These are phyloP conservation scores for Wallacemonas sp. DNA, from an alignment of 208 protist genomes.

Conservation along the genomic window DNA sequence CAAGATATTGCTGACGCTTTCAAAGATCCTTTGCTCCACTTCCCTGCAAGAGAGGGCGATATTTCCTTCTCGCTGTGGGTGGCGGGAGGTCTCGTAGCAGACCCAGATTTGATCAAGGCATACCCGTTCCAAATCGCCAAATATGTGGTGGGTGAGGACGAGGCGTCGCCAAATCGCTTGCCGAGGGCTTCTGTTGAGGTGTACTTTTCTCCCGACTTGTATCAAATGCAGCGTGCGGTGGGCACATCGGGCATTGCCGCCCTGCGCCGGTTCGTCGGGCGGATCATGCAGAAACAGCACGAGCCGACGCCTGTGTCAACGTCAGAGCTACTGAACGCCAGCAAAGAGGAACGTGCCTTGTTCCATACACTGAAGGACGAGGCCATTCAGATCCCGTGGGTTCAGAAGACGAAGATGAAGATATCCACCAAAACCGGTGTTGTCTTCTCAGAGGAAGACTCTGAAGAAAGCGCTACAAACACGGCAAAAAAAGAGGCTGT, in stretches of 20 bases:
- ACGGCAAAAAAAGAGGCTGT: slow-evolving; percentile 40
- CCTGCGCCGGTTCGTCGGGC: slow-evolving; percentile 76
- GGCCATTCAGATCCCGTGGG: slow-evolving; percentile 20
- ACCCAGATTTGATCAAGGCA: slow-evolving; percentile 51
- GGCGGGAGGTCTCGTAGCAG: slow-evolving; percentile 65
- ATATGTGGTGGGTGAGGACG: slow-evolving; percentile 34
- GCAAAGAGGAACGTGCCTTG: slow-evolving; percentile 26
- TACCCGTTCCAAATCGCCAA: slow-evolving; percentile 86
- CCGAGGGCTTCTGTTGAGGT: slow-evolving; percentile 73
- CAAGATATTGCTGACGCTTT: slow-evolving; percentile 63
- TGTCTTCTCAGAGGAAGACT: slow-evolving; percentile 18
- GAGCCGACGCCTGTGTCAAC: slow-evolving; percentile 62
- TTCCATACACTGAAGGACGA: slow-evolving; percentile 26
- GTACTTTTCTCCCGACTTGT: slow-evolving; percentile 86
- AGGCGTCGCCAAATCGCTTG: slow-evolving; percentile 21
- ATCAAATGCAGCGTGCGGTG: slow-evolving; percentile 55
- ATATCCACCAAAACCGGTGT: slow-evolving; percentile 14
- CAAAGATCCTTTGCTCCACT: slow-evolving; percentile 39
- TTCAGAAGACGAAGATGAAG: slow-evolving; percentile 18
- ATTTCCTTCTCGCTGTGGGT: slow-evolving; percentile 86
- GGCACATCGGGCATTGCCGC: slow-evolving; percentile 56
- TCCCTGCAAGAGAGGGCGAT: slow-evolving; percentile 64
- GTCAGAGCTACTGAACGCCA: slow-evolving; percentile 63
- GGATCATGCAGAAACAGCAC: slow-evolving; percentile 75
- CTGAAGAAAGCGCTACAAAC: slow-evolving; percentile 4